Conservation (phyloP, 345 rosid genomes). For the Brassica napus region Da-Ae NC_063435.1:8578001-8578500, state of each 20-base stretch:
- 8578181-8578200: slow-evolving; percentile 1
- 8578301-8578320: slow-evolving; percentile 54
- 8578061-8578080: neutral
- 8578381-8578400: slow-evolving; percentile 65
- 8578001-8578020: slow-evolving; percentile 19
- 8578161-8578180: neutral
- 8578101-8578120: neutral
- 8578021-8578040: neutral
- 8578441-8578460: slow-evolving; percentile 20
- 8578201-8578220: slow-evolving; percentile 48
- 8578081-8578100: neutral
- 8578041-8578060: neutral
- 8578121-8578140: neutral
- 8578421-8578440: slow-evolving; percentile 48
- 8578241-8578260: slow-evolving; percentile 40
- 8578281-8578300: slow-evolving; percentile 56
- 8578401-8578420: slow-evolving; percentile 55
- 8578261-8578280: slow-evolving; percentile 35
- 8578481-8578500: neutral
- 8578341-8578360: slow-evolving; percentile 45
- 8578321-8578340: slow-evolving; percentile 49
- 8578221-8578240: slow-evolving; percentile 41
- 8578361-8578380: slow-evolving; percentile 49
- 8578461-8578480: neutral
- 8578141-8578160: neutral